These are phyloP conservation scores for Xerocomus potaroensis DNA, from an alignment of 768 basidiomycete species.

Conservation along the genomic window DNA sequence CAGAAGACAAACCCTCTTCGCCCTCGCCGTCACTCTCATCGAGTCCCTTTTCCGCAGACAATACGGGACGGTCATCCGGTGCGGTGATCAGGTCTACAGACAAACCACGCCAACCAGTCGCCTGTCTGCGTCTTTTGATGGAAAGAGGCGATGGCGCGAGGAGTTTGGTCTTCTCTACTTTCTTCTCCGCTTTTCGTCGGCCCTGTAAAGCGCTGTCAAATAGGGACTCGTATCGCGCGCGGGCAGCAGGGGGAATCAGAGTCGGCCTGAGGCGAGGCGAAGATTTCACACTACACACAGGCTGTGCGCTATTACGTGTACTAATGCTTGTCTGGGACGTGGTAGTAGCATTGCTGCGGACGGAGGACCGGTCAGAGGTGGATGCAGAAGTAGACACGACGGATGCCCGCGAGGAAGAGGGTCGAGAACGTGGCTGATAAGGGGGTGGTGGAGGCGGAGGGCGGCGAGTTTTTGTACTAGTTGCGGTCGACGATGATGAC, in stretches of 20 bases:
- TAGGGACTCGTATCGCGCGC: slow-evolving; percentile 61
- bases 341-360: slow-evolving; percentile 45
- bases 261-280: slow-evolving; percentile 49
- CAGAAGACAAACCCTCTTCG: slow-evolving; percentile 20
- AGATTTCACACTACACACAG: slow-evolving; percentile 10
- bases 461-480: slow-evolving; percentile 39
- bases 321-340: slow-evolving; percentile 37
- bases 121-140: slow-evolving; percentile 45
- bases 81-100: slow-evolving; percentile 63
- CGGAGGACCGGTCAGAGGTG: slow-evolving; percentile 61
- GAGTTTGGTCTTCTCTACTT: slow-evolving; percentile 22
- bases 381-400: slow-evolving; percentile 37
- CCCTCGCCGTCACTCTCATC: slow-evolving; percentile 23
- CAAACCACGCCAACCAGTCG: slow-evolving; percentile 70
- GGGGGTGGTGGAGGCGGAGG: slow-evolving; percentile 35
- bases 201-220: slow-evolving; percentile 59
- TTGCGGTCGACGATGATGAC: slow-evolving; percentile 34
- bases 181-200: slow-evolving; percentile 36
- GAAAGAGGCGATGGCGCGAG: slow-evolving; percentile 36
- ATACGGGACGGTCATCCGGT: slow-evolving; percentile 31
- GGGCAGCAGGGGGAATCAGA: slow-evolving; percentile 62
- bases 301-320: slow-evolving; percentile 28
- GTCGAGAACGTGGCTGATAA: slow-evolving; percentile 23
- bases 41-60: slow-evolving; percentile 11
- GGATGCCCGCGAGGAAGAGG: slow-evolving; percentile 36